phyloP scores from a whole-genome alignment of 805 yeast species.

The Kuraishia molischiana region DNA sequence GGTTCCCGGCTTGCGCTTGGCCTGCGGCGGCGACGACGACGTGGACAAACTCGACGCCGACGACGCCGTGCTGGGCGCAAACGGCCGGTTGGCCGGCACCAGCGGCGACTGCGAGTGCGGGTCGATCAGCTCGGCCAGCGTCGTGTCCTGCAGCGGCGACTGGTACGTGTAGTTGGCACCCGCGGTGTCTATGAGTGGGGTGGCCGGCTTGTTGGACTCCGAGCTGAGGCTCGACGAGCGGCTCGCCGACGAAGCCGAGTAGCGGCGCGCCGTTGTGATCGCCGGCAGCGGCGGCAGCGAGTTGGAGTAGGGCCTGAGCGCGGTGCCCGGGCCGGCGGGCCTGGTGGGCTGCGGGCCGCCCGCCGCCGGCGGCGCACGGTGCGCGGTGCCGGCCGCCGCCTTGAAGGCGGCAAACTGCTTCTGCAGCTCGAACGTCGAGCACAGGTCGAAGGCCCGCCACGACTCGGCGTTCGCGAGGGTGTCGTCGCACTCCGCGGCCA shows the following conservation, averaged over 20 bases:
- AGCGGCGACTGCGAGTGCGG: not conserved
- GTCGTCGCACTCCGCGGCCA: constrained; percentile 39
- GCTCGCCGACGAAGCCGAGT: constrained; percentile 9
- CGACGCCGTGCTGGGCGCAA: not conserved
- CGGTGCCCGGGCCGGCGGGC: constrained; percentile 1
- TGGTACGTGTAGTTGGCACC: constrained; percentile 1
- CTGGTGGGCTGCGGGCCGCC: not conserved
- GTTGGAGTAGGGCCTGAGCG: constrained; percentile 9
- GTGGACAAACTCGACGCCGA: not conserved
- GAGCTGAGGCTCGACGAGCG: not conserved
- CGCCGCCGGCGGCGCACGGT: constrained; percentile 1
- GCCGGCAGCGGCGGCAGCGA: constrained; percentile 23
- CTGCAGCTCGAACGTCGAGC: constrained; percentile 42
- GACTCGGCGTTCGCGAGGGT: constrained; percentile 43
- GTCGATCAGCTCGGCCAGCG: not conserved
- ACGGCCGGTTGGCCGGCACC: not conserved
- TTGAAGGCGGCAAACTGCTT: constrained; percentile 25
- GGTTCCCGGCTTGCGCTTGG: not conserved
- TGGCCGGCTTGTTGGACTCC: not conserved
- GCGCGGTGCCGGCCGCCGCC: constrained; percentile 2
- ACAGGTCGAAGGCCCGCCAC: constrained; percentile 56
- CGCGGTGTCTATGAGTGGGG: not conserved
- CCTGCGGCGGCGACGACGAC: not conserved
- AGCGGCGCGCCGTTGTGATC: constrained; percentile 18
- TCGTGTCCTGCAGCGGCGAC: constrained; percentile 1